Percentiles rank a stretch among this genome's conserved stretches.
These are phyloP conservation scores for Euphorbia tirucalli DNA, from an alignment of 345 rosid genomes.

Conservation along the genomic window DNA sequence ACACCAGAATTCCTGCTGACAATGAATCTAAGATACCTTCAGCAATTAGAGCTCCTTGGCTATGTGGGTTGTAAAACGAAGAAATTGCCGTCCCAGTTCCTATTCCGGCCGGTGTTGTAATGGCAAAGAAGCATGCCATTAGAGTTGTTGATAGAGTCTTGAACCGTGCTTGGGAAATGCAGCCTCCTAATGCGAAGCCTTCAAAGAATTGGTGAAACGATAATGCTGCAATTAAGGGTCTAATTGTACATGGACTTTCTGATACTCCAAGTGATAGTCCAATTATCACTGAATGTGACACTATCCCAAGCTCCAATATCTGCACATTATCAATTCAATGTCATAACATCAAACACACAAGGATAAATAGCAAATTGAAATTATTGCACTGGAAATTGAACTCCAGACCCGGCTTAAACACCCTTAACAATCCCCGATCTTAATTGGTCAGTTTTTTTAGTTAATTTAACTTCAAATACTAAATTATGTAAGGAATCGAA, in stretches of 20 bases:
- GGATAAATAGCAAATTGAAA: too few relatives aligned
- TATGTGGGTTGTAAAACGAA: conserved; percentile 57
- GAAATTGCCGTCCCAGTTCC: conserved; percentile 65
- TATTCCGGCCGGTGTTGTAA: conserved; percentile 73
- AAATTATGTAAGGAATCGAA: too few relatives aligned
- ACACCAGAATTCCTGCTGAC: conserved; percentile 85
- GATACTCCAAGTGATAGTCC: conserved; percentile 90
- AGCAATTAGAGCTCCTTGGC: conserved; percentile 51
- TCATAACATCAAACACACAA: too few relatives aligned
- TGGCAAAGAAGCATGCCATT: conserved; percentile 76
- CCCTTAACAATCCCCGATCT: too few relatives aligned
- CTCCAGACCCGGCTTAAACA: too few relatives aligned
- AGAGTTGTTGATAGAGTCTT: conserved; percentile 42
- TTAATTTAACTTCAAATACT: too few relatives aligned
- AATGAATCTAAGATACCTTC: conserved; percentile 83
- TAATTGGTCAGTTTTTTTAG: too few relatives aligned
- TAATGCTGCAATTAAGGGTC: conserved; percentile 80
- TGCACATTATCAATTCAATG: conserved; percentile 20
- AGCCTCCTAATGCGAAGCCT: conserved; percentile 94
- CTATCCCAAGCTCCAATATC: conserved; percentile 93
- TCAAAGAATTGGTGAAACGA: conserved; percentile 98
- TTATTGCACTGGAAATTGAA: too few relatives aligned
- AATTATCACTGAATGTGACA: conserved; percentile 84
- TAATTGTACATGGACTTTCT: conserved; percentile 77
- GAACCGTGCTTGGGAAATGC: conserved; percentile 79